Conservation (phyloP, 2,329 filamentous ascomycete species). For the Colletotrichum costaricense region DNA sequence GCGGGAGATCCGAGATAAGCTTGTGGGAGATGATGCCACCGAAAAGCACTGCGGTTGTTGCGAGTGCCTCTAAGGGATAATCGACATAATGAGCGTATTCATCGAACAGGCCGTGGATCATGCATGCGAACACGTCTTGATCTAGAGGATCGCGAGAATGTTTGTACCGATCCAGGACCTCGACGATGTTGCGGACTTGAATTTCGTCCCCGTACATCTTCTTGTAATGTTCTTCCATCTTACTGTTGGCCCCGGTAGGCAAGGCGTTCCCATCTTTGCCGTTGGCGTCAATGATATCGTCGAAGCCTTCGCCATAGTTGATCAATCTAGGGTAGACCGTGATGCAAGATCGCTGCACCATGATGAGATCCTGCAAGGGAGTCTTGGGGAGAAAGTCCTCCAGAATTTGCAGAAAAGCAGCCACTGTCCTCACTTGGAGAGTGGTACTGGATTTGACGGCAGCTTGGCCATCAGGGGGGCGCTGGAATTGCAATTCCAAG, state of each 20-base stretch:
- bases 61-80: conserved; percentile 95
- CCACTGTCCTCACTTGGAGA: conserved; percentile 87
- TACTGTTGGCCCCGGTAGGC: conserved; percentile 80
- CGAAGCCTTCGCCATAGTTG: conserved; percentile 93
- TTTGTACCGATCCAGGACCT: conserved; percentile 87
- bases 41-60: conserved; percentile 95
- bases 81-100: conserved; percentile 96
- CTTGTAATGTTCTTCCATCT: conserved; percentile 98
- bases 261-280: conserved; percentile 85
- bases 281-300: conserved; percentile 90
- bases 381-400: conserved; percentile 74
- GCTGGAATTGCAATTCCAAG: conserved; percentile 80
- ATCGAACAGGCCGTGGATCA: conserved; percentile 98
- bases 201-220: conserved; percentile 96
- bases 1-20: conserved; percentile 87
- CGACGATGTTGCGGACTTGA: conserved; percentile 86
- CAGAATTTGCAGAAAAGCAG: conserved; percentile 81
- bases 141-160: conserved; percentile 84
- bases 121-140: conserved; percentile 96
- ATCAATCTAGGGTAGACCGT: conserved; percentile 93
- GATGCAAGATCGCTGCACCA: conserved; percentile 88
- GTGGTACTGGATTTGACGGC: conserved; percentile 73
- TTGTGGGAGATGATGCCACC: conserved; percentile 96
- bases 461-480: conserved; percentile 71
- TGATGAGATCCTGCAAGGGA: conserved; percentile 75